Percentiles rank a stretch among this genome's conserved stretches.
Evolutionary conservation across 805 yeast genomes (phyloP).

Genomic region (Yamadazyma scolyti): DNA sequence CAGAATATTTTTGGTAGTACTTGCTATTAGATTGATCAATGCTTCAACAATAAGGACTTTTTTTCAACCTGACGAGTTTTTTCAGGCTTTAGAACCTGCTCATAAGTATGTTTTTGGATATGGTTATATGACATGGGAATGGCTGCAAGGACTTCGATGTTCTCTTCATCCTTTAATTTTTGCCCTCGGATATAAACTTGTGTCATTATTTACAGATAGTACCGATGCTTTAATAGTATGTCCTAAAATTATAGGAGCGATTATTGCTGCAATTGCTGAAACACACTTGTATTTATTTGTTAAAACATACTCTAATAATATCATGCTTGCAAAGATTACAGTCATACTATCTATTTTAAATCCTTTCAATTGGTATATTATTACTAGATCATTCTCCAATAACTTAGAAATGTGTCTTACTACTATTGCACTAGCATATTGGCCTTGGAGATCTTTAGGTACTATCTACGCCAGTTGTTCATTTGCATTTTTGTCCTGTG

Average conservation of each 20-base stretch:
- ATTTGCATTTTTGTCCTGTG: slow-evolving; percentile 59
- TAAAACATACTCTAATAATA: slow-evolving; percentile 27
- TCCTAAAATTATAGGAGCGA: slow-evolving; percentile 71
- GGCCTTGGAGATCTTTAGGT: slow-evolving; percentile 58
- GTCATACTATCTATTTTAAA: slow-evolving; percentile 53
- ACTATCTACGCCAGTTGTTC: slow-evolving; percentile 30
- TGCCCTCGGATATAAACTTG: slow-evolving; percentile 37
- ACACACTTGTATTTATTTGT: slow-evolving; percentile 51
- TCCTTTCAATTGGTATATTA: slow-evolving; percentile 77
- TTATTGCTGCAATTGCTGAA: slow-evolving; percentile 73
- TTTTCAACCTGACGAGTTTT: slow-evolving; percentile 96
- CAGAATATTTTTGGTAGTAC: slow-evolving; percentile 1
- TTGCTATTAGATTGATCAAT: slow-evolving; percentile 40
- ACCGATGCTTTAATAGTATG: slow-evolving; percentile 37
- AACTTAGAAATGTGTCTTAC: slow-evolving; percentile 74
- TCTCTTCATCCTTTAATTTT: slow-evolving; percentile 77
- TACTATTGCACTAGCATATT: slow-evolving; percentile 57
- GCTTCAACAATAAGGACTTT: slow-evolving; percentile 65
- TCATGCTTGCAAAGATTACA: slow-evolving; percentile 35
- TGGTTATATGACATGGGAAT: slow-evolving; percentile 93
- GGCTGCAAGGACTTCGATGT: slow-evolving; percentile 73
- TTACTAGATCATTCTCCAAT: slow-evolving; percentile 83
- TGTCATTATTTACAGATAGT: slow-evolving; percentile 17
- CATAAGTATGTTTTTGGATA: slow-evolving; percentile 69
- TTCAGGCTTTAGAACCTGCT: slow-evolving; percentile 92